These are phyloP conservation scores for Salix koriyanagi DNA, from an alignment of 345 rosid genomes.

Conservation along the genomic window DNA sequence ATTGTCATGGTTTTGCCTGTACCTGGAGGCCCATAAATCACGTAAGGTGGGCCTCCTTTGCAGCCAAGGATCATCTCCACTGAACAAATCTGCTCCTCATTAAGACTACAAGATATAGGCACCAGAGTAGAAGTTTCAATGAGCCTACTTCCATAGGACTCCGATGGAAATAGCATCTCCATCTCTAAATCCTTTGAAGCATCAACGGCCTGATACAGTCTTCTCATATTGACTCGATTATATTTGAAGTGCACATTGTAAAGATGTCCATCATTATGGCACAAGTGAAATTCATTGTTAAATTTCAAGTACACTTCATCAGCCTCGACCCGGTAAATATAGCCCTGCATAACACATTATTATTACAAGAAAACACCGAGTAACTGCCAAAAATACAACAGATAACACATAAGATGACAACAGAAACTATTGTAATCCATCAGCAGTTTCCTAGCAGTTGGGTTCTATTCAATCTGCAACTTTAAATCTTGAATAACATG, in stretches of 20 bases:
- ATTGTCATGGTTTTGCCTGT: conserved; percentile 90
- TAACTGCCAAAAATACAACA: neutral
- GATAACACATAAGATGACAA: neutral
- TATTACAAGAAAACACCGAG: neutral
- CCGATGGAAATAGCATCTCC: conserved; percentile 62
- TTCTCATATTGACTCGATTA: conserved; percentile 62
- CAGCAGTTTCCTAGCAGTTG: neutral
- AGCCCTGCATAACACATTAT: conserved; percentile 51
- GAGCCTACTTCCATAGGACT: conserved; percentile 34
- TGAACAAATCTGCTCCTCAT: conserved; percentile 72
- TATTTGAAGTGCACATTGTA: conserved; percentile 72
- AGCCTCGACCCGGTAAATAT: conserved; percentile 72
- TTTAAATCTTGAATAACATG: neutral
- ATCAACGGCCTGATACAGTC: conserved; percentile 73
- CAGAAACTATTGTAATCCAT: neutral
- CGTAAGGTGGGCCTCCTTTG: conserved; percentile 79
- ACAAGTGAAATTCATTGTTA: conserved; percentile 44
- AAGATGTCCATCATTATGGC: conserved; percentile 42
- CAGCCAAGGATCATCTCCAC: conserved; percentile 76
- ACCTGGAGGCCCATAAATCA: conserved; percentile 94
- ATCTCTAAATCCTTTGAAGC: conserved; percentile 45
- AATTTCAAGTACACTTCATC: conserved; percentile 77
- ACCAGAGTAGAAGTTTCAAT: conserved; percentile 44
- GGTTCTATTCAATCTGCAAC: neutral
- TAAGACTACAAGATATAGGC: conserved; percentile 57